Evolutionary conservation across 169 alveolate species (phyloP).

Genomic region (Plasmodium vinckei): DNA sequence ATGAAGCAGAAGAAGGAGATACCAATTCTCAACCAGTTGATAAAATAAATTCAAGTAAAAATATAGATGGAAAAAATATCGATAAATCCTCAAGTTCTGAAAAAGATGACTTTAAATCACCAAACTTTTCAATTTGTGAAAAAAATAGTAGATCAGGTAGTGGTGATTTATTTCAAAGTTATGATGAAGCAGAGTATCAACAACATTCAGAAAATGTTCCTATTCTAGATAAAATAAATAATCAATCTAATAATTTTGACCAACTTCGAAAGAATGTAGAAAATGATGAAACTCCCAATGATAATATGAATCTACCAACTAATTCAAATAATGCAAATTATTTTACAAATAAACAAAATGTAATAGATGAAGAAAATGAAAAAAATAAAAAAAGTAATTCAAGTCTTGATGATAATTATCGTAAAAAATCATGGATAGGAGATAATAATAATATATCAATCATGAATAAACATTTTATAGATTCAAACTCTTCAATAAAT

Average conservation of each 20-base stretch:
- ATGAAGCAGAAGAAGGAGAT: too few relatives aligned
- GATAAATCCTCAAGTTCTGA: too few relatives aligned
- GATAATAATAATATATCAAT: neutral
- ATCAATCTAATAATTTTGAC: too few relatives aligned
- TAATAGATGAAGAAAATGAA: neutral
- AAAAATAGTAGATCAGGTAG: constrained; percentile 10
- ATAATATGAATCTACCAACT: neutral
- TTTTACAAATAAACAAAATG: neutral
- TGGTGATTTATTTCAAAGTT: constrained; percentile 38
- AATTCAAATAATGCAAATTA: too few relatives aligned
- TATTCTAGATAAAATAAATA: neutral
- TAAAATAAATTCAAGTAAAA: too few relatives aligned
- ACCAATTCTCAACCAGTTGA: too few relatives aligned
- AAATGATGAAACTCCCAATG: neutral
- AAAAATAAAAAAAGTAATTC: neutral
- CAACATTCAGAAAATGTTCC: neutral
- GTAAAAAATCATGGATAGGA: neutral
- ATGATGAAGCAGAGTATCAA: constrained; percentile 30
- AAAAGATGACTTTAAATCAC: neutral
- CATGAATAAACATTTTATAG: constrained; percentile 24
- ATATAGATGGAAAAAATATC: too few relatives aligned
- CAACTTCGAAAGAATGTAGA: neutral
- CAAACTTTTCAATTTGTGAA: neutral
- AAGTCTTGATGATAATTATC: neutral
- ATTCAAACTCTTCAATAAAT: constrained; percentile 58